Conservation (phyloP, 2,329 filamentous ascomycete genomes). For the Zasmidium angulare region DNA sequence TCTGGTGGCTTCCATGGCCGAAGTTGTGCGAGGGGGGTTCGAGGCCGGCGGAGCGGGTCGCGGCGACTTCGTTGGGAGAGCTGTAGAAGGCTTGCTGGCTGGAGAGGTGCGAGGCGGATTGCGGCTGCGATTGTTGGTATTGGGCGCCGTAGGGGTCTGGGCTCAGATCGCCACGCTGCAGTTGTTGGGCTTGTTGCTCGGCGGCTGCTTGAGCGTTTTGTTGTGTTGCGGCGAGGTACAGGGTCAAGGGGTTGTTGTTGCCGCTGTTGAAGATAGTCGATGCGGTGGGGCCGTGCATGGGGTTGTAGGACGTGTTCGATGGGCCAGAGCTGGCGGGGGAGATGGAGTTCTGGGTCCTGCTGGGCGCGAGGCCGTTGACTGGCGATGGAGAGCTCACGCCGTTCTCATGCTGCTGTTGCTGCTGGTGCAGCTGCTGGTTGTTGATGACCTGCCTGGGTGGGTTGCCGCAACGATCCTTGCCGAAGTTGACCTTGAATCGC, state of each 20-base stretch:
- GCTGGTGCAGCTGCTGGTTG: constrained; percentile 55
- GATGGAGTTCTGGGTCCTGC: constrained; percentile 57
- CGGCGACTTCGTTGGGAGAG: constrained; percentile 59
- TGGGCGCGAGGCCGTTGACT: constrained; percentile 58
- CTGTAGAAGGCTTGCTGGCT: constrained; percentile 82
- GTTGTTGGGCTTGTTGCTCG: constrained; percentile 53
- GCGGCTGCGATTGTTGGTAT: constrained; percentile 35
- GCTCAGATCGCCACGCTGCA: constrained; percentile 37
- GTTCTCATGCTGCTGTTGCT: constrained; percentile 56
- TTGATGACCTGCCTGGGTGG: constrained; percentile 80
- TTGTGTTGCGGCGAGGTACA: constrained; percentile 67
- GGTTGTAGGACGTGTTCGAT: constrained; percentile 57
- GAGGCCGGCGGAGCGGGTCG: constrained; percentile 30
- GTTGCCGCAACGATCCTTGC: constrained; percentile 97
- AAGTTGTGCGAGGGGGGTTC: constrained; percentile 41
- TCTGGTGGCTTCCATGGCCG: constrained; percentile 55
- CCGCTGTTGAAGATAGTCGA: constrained; percentile 76
- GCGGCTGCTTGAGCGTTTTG: constrained; percentile 66
- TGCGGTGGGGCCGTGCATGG: constrained; percentile 62
- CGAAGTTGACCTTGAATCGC: constrained; percentile 99
- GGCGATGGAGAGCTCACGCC: constrained; percentile 57
- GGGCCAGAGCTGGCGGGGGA: constrained; percentile 60
- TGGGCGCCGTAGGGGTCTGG: constrained; percentile 60
- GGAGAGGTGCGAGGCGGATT: constrained; percentile 46
- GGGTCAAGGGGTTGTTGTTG: constrained; percentile 81